phyloP scores from a whole-genome alignment of 441 rosid genomes.

The Iberis amara region DNA sequence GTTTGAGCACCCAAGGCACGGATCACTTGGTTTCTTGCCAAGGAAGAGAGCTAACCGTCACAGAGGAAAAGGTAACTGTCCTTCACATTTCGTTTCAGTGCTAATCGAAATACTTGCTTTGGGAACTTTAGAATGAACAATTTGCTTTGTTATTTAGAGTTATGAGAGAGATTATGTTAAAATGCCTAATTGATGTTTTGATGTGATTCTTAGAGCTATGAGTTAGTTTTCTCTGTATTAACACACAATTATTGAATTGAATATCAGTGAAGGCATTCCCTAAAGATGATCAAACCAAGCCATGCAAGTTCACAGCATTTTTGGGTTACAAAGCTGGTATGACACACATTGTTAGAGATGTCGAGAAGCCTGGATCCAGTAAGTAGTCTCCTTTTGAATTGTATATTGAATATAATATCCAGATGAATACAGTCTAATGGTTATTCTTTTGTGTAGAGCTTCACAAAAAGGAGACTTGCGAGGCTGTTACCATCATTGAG shows the following conservation, averaged over 20 bases:
- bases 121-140: too few species aligned
- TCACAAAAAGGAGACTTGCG: conserved; percentile 94
- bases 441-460: conserved; percentile 43
- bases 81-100: too few species aligned
- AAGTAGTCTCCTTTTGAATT: conserved; percentile 18
- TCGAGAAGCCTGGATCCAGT: conserved; percentile 95
- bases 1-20: conserved; percentile 97
- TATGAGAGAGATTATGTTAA: background rate
- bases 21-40: conserved; percentile 91
- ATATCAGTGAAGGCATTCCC: conserved; percentile 85
- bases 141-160: too few species aligned
- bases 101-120: too few species aligned
- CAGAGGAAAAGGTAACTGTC: conserved; percentile 64
- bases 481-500: conserved; percentile 79
- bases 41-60: conserved; percentile 88
- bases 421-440: background rate
- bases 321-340: conserved; percentile 94
- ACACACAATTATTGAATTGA: background rate
- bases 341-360: conserved; percentile 92
- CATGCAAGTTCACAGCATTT: conserved; percentile 81
- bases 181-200: background rate
- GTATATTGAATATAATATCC: background rate
- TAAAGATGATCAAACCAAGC: conserved; percentile 68
- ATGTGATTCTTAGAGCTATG: background rate
- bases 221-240: background rate